A percentile compares a stretch with the other conserved stretches of the same genome.
These are phyloP conservation scores for Stemphylium beticola DNA, from an alignment of 2,329 filamentous ascomycete species.

Conservation along the genomic window DNA sequence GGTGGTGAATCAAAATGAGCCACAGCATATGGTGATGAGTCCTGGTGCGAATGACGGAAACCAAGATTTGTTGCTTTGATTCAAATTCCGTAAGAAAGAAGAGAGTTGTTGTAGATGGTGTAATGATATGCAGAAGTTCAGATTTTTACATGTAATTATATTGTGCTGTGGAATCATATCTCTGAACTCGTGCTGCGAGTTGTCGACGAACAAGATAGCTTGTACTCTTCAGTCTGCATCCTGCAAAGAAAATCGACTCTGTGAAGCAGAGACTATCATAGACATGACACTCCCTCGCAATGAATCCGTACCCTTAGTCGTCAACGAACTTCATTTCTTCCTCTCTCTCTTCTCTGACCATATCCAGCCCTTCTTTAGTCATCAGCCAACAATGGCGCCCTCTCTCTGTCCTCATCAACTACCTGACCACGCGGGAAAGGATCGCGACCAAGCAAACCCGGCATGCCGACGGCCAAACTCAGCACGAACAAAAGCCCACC, in stretches of 20 bases:
- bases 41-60: conserved; percentile 37
- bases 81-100: neutral
- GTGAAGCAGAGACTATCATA: too few relatives aligned
- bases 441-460: conserved; percentile 66
- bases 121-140: neutral
- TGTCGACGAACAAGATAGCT: too few relatives aligned
- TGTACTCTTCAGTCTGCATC: too few relatives aligned
- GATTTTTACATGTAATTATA: neutral
- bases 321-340: too few relatives aligned
- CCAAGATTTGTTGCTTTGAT: conserved; percentile 39
- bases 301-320: too few relatives aligned
- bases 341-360: neutral
- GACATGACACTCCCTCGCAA: too few relatives aligned
- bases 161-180: neutral
- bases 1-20: conserved; percentile 47
- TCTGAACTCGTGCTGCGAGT: too few relatives aligned
- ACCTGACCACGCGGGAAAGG: conserved; percentile 56
- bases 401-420: conserved; percentile 59
- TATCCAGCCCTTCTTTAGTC: conserved; percentile 5
- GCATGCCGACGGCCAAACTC: conserved; percentile 69
- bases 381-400: conserved; percentile 58
- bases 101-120: neutral
- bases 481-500: conserved; percentile 75
- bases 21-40: conserved; percentile 39
- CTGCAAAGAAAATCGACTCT: too few relatives aligned